phyloP scores from a whole-genome alignment of 495 filamentous ascomycete genomes.

The Rostrohypoxylon terebratum region DNA sequence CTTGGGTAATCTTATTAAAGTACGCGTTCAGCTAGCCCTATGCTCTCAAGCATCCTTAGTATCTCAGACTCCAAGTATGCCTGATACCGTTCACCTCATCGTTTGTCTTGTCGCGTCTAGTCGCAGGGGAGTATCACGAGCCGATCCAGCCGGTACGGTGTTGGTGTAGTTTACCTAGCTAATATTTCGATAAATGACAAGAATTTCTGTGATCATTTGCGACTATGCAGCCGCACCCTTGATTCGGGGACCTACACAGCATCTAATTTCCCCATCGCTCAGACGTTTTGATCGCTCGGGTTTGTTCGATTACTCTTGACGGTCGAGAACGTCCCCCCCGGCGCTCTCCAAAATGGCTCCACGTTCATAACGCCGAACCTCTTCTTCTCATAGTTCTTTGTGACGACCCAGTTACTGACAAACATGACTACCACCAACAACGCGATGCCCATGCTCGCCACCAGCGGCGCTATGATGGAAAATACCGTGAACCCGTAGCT shows the following conservation, averaged over 20 bases:
- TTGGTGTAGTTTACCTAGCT: background rate
- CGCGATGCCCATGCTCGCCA: conserved; percentile 40
- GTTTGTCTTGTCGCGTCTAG: background rate
- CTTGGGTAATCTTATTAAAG: background rate
- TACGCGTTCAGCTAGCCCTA: background rate
- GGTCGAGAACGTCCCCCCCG: background rate
- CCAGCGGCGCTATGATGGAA: conserved; percentile 53
- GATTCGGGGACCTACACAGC: background rate
- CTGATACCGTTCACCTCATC: background rate
- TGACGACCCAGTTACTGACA: conserved; percentile 44
- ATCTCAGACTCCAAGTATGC: background rate
- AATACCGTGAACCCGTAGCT: conserved; percentile 68
- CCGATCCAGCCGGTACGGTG: background rate
- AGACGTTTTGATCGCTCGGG: conserved; percentile 21
- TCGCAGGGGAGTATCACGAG: background rate
- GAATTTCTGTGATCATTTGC: background rate
- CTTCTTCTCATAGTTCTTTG: conserved; percentile 41
- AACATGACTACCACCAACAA: conserved; percentile 40
- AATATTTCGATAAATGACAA: background rate
- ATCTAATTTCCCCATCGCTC: background rate
- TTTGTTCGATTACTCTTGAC: background rate
- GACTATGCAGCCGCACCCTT: background rate
- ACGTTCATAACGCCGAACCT: conserved; percentile 47
- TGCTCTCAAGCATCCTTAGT: background rate
- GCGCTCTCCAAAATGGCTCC: conserved; percentile 41